Evolutionary conservation across 352 stramenopile genomes (phyloP), one percentile per base, ranked within the genome.

Genomic region (Phytophthora nicotianae): DNA sequence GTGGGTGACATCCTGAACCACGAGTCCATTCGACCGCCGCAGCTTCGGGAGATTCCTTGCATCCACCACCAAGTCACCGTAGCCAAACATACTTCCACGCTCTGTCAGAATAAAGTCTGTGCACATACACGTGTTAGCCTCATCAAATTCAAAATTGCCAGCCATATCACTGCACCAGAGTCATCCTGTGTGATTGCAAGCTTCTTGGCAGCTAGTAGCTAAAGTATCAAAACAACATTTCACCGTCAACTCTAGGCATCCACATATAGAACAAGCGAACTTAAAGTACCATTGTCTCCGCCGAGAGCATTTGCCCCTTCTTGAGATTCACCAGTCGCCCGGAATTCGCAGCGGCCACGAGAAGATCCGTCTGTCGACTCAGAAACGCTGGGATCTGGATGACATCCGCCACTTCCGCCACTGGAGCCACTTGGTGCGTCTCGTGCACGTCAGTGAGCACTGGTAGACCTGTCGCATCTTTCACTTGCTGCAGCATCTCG

Each of bases 361-460:
- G 62, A 24, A 97, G 65, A 63, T 97, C 89, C 2, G 89, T 97
- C 68, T 95, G 89, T n/a, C 89, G 83, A 62, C 88, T 95, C 20
- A 97, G 68, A 59, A 96, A 96, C 45, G 88, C 88, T 23, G 88
- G 89, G 58, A 97, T 94, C 70, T 96, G 89, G 38, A 97, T 72
- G 40, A 97, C 74, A 46, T 97, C 89, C 13, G 66, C 89, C 14
- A 93, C 83, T 38, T 81, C 42, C 0, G 84, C 88, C 5, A 94
- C 86, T 2, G 70, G 52, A 5, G 48, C 58, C 10, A 95, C 88
- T 66, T 97, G 89, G 57, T 88, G 57, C 45, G 86, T 95, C 67
- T 95, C 88, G 61, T 97, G 89, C 33, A 96, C 68, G 55, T 97
- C 88, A 0, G 89, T 97, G 51, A 96, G 73, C 33, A 96, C 71